These are phyloP conservation scores for Zasmidium citrigriseum DNA, from an alignment of 2,329 filamentous ascomycete genomes.

Conservation along the genomic window DNA sequence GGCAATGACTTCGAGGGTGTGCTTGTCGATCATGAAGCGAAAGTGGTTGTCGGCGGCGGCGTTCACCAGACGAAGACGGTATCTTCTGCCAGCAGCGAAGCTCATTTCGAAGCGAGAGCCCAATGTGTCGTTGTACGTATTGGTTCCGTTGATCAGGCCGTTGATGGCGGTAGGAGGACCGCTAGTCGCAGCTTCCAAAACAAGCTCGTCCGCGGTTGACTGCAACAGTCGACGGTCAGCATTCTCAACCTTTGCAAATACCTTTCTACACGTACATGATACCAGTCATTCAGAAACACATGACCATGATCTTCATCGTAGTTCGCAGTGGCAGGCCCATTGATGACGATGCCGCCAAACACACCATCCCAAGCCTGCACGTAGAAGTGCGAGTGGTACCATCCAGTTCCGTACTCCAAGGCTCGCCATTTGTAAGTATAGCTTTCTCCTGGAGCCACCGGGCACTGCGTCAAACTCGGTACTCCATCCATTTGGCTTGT, in stretches of 20 bases:
- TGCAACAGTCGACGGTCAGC: no score
- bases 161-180: slow-evolving; percentile 41
- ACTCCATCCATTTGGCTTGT: slow-evolving; percentile 55
- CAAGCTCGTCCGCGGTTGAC: not conserved
- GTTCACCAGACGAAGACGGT: slow-evolving; percentile 43
- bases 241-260: slow-evolving; percentile 21
- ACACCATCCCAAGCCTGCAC: slow-evolving; percentile 42
- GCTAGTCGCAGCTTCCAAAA: not conserved
- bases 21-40: slow-evolving; percentile 36
- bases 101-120: slow-evolving; percentile 19
- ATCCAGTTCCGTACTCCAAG: slow-evolving; percentile 45
- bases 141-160: slow-evolving; percentile 44
- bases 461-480: slow-evolving; percentile 49
- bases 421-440: slow-evolving; percentile 60
- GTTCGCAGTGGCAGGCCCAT: slow-evolving; percentile 36
- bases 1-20: slow-evolving; percentile 41
- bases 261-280: slow-evolving; percentile 21
- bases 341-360: slow-evolving; percentile 39
- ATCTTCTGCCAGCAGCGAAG: slow-evolving; percentile 36
- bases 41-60: slow-evolving; percentile 35
- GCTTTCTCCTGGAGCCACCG: slow-evolving; percentile 51
- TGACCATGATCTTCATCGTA: slow-evolving; percentile 41
- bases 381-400: slow-evolving; percentile 46
- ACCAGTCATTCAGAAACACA: slow-evolving; percentile 42
- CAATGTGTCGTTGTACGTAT: slow-evolving; percentile 27